phyloP scores from a whole-genome alignment of 495 filamentous ascomycete species.

The Sabuloglossum arenarium region DNA sequence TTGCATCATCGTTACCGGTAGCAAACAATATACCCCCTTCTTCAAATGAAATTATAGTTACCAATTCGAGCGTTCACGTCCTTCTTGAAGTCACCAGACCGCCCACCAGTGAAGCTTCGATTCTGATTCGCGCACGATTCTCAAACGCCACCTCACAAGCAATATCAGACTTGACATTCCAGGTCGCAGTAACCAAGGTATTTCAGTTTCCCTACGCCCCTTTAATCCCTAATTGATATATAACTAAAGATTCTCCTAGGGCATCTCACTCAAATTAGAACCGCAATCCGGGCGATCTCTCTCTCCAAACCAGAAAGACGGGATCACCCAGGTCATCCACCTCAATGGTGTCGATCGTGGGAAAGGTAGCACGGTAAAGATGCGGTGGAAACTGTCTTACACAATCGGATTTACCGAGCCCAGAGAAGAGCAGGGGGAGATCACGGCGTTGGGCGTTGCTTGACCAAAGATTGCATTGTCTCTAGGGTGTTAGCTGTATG shows the following conservation, averaged over 20 bases:
- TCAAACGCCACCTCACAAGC: conserved; percentile 54
- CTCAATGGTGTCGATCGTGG: conserved; percentile 49
- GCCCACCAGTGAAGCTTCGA: conserved; percentile 11
- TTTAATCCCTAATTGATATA: not conserved
- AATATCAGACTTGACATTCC: conserved; percentile 67
- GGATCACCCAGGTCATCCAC: conserved; percentile 65
- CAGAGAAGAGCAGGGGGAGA: conserved; percentile 71
- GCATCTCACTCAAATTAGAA: conserved; percentile 57
- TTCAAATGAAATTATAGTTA: conserved; percentile 26
- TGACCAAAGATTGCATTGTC: conserved; percentile 10
- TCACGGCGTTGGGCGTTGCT: conserved; percentile 61
- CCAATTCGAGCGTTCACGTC: conserved; percentile 28
- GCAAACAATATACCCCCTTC: conserved; percentile 21
- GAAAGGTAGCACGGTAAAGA: conserved; percentile 57
- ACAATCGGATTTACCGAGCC: conserved; percentile 35
- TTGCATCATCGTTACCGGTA: conserved; percentile 68
- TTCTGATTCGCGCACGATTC: conserved; percentile 42
- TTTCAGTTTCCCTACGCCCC: conserved; percentile 8
- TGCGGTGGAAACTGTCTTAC: conserved; percentile 77
- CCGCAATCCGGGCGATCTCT: conserved; percentile 66
- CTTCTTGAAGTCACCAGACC: conserved; percentile 20
- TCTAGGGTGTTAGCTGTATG: not conserved
- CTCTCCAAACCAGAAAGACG: conserved; percentile 47
- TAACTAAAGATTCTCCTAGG: conserved; percentile 24
- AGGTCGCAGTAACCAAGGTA: conserved; percentile 87